Conservation (phyloP, 2,329 filamentous ascomycete genomes). For the Calcarisporium arbuscula region DNA sequence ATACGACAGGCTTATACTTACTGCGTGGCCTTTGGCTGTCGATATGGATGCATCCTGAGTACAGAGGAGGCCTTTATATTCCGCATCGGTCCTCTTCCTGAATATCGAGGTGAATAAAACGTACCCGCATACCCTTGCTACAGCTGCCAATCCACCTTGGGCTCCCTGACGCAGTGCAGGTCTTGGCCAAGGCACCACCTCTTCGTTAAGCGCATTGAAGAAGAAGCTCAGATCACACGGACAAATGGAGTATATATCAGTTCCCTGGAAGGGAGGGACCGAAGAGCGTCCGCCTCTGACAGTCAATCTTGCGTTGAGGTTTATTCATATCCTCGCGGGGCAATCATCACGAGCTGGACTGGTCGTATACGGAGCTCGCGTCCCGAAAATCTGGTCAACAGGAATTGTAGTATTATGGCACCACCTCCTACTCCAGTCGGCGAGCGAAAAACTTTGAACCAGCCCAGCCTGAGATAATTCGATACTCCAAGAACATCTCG, state of each 20-base stretch:
- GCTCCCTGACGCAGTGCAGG: too few species aligned
- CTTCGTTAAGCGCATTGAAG: too few species aligned
- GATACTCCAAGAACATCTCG: too few species aligned
- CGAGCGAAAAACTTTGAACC: too few species aligned
- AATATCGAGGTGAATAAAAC: background rate
- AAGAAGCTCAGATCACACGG: background rate
- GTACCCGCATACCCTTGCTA: too few species aligned
- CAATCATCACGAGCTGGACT: background rate
- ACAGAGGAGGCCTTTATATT: constrained; percentile 3
- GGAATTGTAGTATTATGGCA: too few species aligned
- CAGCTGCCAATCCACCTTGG: too few species aligned
- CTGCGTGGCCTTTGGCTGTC: background rate
- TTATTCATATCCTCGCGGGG: background rate
- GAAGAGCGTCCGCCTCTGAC: background rate
- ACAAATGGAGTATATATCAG: constrained; percentile 1
- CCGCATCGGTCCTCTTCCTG: background rate
- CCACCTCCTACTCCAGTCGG: too few species aligned
- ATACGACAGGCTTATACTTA: constrained; percentile 1
- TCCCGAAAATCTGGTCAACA: too few species aligned
- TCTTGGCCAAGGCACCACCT: too few species aligned
- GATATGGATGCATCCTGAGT: constrained; percentile 2
- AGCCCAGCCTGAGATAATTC: too few species aligned
- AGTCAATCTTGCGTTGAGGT: background rate
- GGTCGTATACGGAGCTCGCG: background rate
- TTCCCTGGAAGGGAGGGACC: too few species aligned